Evolutionary conservation across 495 filamentous ascomycete genomes (phyloP), one percentile per base, ranked within the genome.

Genomic region (Penicillium desertorum): DNA sequence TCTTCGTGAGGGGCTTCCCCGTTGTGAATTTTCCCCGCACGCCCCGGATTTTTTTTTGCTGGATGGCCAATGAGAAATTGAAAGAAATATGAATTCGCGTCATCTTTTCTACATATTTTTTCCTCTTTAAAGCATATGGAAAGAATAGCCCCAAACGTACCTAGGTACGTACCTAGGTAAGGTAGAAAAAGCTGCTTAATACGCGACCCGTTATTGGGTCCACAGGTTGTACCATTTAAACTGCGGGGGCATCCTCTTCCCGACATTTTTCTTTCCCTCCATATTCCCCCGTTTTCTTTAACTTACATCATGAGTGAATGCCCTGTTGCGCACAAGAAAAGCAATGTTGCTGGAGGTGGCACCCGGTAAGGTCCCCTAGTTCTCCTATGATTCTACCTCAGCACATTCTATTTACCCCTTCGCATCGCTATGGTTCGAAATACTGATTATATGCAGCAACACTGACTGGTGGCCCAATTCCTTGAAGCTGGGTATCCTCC

Each of bases 401-500:
- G 45, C 45, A 20, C 27, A 48, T 30, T 20, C 11, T 2, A 48
- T 19, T 14, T 27, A 12, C 25, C 45, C 10, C 45, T 4, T 19
- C 16, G 4, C 4, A 5, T 19, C 9, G 3, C 6, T 17, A n/a
- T 27, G 49, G 1, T 19, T 22, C 20, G 10, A 10, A 30, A 22
- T 12, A 25, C 43, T 55, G n/a, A 55, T n/a, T n/a, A 4, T 8
- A 25, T 17, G 1, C 12, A 55, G 53, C 50, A 87, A 86, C 72
- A 51, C 22, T 45, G 83, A 88, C 79, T 89, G 86, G 86, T 90
- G 87, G 87, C 86, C 87, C 37, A 74, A 81, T 45, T 67, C 77
- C 60, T 74, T 90, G 47, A 81, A 77, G 68, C 73, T 88, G 45
- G 83, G 83, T 74, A 85, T 89, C 73, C 83, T 90, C 43, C 87